These are phyloP conservation scores for Malassezia japonica DNA, from an alignment of 1,284 basidiomycete genomes.

Conservation along the genomic window DNA sequence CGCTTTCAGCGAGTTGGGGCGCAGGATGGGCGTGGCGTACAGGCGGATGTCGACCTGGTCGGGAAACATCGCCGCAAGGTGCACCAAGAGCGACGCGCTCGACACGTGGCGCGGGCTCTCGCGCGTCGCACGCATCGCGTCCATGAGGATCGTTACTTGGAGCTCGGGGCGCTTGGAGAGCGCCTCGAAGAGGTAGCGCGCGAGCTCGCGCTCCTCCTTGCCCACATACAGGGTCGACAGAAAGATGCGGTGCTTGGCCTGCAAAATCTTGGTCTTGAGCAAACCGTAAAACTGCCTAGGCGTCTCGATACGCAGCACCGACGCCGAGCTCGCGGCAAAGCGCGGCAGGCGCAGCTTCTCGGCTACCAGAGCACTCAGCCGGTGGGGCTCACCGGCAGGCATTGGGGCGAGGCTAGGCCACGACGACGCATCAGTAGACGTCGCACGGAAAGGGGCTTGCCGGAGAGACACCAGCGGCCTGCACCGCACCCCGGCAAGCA, in stretches of 20 bases:
- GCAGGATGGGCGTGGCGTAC: constrained; percentile 69
- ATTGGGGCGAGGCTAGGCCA: background rate
- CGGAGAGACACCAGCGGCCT: no score
- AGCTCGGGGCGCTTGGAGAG: constrained; percentile 55
- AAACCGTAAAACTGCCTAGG: constrained; percentile 19
- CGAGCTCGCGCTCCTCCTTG: constrained; percentile 33
- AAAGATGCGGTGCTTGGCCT: constrained; percentile 30
- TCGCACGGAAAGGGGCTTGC: no score
- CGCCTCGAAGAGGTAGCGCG: constrained; percentile 20
- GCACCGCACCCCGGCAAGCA: no score
- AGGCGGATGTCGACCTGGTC: constrained; percentile 64
- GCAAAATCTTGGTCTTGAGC: constrained; percentile 13
- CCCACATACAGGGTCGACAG: constrained; percentile 39
- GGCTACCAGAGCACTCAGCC: constrained; percentile 1
- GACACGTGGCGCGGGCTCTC: constrained; percentile 57
- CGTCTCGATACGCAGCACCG: constrained; percentile 9
- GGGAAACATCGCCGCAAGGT: constrained; percentile 53
- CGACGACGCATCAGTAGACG: no score
- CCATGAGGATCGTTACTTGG: constrained; percentile 66
- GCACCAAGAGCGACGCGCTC: constrained; percentile 42
- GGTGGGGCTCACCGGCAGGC: constrained; percentile 3
- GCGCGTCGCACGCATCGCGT: constrained; percentile 83
- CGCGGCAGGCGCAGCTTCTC: constrained; percentile 9
- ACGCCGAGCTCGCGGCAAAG: constrained; percentile 1
- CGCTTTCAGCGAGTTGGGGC: constrained; percentile 50